A percentile compares a stretch with the other conserved stretches of the same genome.
These are phyloP conservation scores for Pilaira anomala DNA, from an alignment of 192 early-diverging fungal species.

Conservation along the genomic window DNA sequence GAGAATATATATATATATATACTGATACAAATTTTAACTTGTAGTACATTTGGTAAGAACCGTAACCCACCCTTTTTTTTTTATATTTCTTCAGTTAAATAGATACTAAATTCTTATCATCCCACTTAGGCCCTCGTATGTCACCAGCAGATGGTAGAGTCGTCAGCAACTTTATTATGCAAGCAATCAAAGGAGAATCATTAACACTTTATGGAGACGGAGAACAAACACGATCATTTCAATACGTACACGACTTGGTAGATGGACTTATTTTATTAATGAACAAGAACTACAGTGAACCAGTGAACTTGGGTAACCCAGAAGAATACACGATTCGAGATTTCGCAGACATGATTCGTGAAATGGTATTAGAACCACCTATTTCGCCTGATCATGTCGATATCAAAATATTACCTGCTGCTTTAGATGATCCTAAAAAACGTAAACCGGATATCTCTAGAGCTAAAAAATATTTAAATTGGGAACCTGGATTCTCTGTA, in stretches of 20 bases:
- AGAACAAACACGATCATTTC: constrained; percentile 76
- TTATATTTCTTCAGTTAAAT: no score
- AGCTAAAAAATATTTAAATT: constrained; percentile 61
- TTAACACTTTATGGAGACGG: constrained; percentile 82
- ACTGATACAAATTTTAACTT: neutral
- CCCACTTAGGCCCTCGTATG: constrained; percentile 61
- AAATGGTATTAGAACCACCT: constrained; percentile 50
- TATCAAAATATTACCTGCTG: constrained; percentile 63
- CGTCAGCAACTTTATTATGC: constrained; percentile 85
- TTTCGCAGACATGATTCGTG: constrained; percentile 73
- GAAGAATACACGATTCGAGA: constrained; percentile 78
- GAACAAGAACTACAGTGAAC: constrained; percentile 64
- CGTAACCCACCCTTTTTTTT: neutral
- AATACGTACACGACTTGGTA: constrained; percentile 81
- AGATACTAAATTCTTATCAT: neutral
- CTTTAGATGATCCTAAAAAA: constrained; percentile 74
- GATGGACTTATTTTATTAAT: constrained; percentile 79
- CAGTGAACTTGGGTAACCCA: constrained; percentile 81
- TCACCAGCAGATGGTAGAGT: constrained; percentile 80
- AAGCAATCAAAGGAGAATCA: constrained; percentile 70
- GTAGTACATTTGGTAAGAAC: constrained; percentile 22
- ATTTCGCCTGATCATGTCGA: constrained; percentile 3
- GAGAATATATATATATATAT: neutral
- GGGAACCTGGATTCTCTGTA: constrained; percentile 74
- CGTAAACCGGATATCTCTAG: constrained; percentile 71